Percentiles rank a stretch among this genome's conserved stretches.
Evolutionary conservation across 352 stramenopile genomes (phyloP).

Genomic region (Pythium sp.): DNA sequence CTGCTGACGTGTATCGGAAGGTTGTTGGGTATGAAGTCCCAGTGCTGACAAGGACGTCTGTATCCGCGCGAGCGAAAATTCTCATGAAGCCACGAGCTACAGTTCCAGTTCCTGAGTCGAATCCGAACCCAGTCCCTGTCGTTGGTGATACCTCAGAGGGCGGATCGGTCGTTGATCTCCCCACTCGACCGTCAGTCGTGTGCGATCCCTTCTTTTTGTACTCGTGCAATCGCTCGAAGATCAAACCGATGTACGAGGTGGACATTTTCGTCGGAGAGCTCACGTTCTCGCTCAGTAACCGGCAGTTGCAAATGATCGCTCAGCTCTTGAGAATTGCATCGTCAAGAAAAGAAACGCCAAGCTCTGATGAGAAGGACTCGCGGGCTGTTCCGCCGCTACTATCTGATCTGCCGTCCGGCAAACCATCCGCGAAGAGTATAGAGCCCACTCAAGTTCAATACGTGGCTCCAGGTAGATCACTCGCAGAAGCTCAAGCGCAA

Average conservation of each 20-base stretch:
- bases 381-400: not conserved
- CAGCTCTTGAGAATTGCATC: slow-evolving; percentile 52
- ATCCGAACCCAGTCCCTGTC: slow-evolving; percentile 8
- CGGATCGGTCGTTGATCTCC: slow-evolving; percentile 20
- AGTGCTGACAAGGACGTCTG: slow-evolving; percentile 65
- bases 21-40: slow-evolving; percentile 81
- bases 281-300: slow-evolving; percentile 76
- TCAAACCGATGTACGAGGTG: slow-evolving; percentile 56
- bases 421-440: not conserved
- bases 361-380: not conserved
- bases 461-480: not conserved
- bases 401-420: not conserved
- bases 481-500: not conserved
- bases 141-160: not conserved
- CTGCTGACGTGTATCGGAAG: slow-evolving; percentile 50
- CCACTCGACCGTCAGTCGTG: slow-evolving; percentile 36
- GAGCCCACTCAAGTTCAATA: not conserved
- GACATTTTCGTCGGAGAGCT: slow-evolving; percentile 72
- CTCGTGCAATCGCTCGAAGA: slow-evolving; percentile 39
- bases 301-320: slow-evolving; percentile 79
- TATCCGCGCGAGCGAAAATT: slow-evolving; percentile 56
- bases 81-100: slow-evolving; percentile 36
- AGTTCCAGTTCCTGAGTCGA: slow-evolving; percentile 4
- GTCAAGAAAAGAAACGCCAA: slow-evolving; percentile 24
- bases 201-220: slow-evolving; percentile 74